Evolutionary conservation across 1,284 basidiomycete genomes (phyloP).

Genomic region (Pseudozyma hubeiensis): DNA sequence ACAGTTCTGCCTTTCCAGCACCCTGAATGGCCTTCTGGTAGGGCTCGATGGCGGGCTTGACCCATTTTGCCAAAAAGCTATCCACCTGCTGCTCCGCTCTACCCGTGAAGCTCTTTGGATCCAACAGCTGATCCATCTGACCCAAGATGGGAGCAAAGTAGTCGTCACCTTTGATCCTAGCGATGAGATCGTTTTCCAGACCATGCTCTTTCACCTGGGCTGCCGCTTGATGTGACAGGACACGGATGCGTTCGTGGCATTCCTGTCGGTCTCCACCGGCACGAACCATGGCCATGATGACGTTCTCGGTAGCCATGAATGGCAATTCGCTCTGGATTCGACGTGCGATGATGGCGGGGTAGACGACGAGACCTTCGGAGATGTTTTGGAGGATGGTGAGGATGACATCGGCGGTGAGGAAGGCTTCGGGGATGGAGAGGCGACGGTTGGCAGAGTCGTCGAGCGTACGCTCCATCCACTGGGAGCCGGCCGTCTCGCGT

Average conservation of each 20-base stretch:
- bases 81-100: constrained; percentile 66
- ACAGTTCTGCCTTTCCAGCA: constrained; percentile 74
- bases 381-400: constrained; percentile 96
- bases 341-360: constrained; percentile 92
- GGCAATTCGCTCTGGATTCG: constrained; percentile 94
- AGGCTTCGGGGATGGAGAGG: constrained; percentile 94
- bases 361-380: constrained; percentile 95
- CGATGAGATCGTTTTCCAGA: constrained; percentile 94
- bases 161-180: constrained; percentile 78
- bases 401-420: constrained; percentile 96
- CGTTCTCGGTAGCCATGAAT: constrained; percentile 95
- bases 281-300: constrained; percentile 99
- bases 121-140: constrained; percentile 70
- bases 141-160: constrained; percentile 75
- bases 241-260: constrained; percentile 94
- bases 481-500: constrained; percentile 70
- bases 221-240: constrained; percentile 95
- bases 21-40: constrained; percentile 76
- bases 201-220: constrained; percentile 95
- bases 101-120: constrained; percentile 58
- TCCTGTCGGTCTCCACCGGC: constrained; percentile 92
- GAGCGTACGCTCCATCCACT: constrained; percentile 68
- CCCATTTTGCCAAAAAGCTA: constrained; percentile 85
- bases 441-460: constrained; percentile 87
- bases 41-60: constrained; percentile 81